These are phyloP conservation scores for Coemansia aciculifera DNA, from an alignment of 192 early-diverging fungal species.

Conservation along the genomic window DNA sequence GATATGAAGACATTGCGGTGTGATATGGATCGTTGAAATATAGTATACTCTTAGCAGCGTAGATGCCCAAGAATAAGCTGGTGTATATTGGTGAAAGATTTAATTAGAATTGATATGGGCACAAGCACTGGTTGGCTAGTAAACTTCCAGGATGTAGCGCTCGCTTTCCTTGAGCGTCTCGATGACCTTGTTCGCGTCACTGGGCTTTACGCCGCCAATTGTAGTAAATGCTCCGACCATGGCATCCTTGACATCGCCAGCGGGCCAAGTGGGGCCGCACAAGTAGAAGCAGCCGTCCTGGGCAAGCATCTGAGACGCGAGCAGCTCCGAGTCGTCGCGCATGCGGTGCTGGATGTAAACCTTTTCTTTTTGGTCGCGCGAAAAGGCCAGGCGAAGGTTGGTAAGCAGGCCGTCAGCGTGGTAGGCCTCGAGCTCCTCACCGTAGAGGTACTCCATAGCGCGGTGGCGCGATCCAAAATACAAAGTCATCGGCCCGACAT, in stretches of 20 bases:
- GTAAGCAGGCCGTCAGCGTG: constrained; percentile 86
- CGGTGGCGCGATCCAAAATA: constrained; percentile 97
- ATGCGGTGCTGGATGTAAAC: constrained; percentile 97
- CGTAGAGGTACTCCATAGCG: constrained; percentile 92
- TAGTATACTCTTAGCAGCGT: not conserved
- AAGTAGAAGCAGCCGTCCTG: constrained; percentile 88
- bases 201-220: constrained; percentile 59
- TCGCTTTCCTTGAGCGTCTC: constrained; percentile 93
- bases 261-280: constrained; percentile 97
- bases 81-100: not conserved
- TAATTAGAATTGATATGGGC: not conserved
- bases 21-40: not conserved
- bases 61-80: not conserved
- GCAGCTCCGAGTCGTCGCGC: constrained; percentile 74
- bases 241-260: constrained; percentile 91
- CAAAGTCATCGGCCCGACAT: constrained; percentile 91
- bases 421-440: constrained; percentile 96
- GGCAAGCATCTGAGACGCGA: constrained; percentile 74
- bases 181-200: constrained; percentile 70
- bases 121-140: constrained; percentile 38
- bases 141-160: constrained; percentile 90
- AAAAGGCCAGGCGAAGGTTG: constrained; percentile 88
- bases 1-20: not conserved
- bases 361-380: constrained; percentile 91
- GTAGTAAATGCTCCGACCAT: constrained; percentile 74